Percentiles rank a stretch among this genome's conserved stretches.
Evolutionary conservation across 2,329 filamentous ascomycete species (phyloP).

Genomic region (Paecilomyces variotii): DNA sequence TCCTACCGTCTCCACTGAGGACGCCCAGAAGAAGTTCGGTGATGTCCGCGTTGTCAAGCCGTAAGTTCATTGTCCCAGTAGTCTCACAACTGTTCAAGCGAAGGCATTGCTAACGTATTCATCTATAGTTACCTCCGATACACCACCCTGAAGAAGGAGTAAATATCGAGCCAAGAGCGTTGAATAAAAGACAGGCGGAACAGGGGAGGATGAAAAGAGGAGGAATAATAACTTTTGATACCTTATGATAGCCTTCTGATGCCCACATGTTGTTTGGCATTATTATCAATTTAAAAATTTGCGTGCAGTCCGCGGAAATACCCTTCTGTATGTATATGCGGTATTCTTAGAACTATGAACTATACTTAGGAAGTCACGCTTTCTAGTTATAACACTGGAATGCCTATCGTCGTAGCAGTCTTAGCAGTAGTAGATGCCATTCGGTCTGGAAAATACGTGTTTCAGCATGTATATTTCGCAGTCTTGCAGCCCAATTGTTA

Average conservation of each 20-base stretch:
- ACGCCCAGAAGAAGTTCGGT: conserved; percentile 82
- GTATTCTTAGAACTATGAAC: neutral
- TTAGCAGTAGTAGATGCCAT: no score
- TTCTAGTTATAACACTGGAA: neutral
- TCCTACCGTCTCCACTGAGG: conserved; percentile 70
- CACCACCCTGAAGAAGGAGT: neutral
- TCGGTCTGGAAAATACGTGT: no score
- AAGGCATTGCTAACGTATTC: neutral
- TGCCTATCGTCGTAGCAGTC: neutral
- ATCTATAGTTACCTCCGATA: neutral
- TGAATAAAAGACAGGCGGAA: neutral
- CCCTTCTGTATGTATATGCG: neutral
- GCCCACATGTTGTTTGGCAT: neutral
- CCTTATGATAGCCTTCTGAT: neutral
- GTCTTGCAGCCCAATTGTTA: no score
- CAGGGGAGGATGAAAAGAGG: neutral
- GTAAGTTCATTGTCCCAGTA: conserved; percentile 24
- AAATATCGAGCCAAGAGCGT: neutral
- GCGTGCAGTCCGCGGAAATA: neutral
- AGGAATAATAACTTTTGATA: neutral
- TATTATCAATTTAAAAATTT: neutral
- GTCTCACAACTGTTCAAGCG: neutral
- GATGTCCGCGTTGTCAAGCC: conserved; percentile 56
- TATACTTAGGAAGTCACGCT: neutral
- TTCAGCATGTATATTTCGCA: no score